Base-by-base conservation (phyloP, 768 basidiomycete species). In the Termitomyces sp. region DNA sequence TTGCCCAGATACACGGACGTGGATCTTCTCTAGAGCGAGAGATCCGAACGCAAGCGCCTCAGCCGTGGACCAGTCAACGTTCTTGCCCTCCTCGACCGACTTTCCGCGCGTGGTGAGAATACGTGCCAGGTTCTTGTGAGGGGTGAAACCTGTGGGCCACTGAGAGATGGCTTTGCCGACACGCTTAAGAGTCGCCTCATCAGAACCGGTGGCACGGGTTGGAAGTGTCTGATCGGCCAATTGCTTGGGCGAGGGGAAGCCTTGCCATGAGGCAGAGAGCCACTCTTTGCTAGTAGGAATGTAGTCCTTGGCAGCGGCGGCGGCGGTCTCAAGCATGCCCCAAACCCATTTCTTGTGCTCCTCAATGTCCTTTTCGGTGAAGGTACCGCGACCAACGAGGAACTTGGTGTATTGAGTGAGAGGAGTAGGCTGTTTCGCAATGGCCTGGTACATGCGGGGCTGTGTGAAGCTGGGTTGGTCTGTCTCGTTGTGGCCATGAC, bases 321-420 rank as follows among this genome's bases (percentile, higher is more conserved):
- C 85, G 8, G 97, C 94, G 72, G 88, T 95, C 74, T 99, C 97
- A 56, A 99, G 79, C 91, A 95, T 96, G 35, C 94, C 93, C 94
- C 94, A 97, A 3, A 99, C 97, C 97, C 97, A 99, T 65, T 89
- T 91, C 80, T 93, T 94, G 79, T 98, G 97, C 68, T 98, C 95
- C 68, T 96, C 94, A 52, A 98, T 92, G 66, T 98, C 95, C 73
- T 89, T 86, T 71, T 93, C 89, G 33, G 94, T 95, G 71, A 99
- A 99, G 1, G 95, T 94, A 28, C 89, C 88, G 55, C 97, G 91
- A 52, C 86, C 86, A 64, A 91, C 82, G 50, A 99, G 78, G 76
- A 90, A 89, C 68, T 95, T 91, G 60, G 91, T 84, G 76, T 99
- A 99, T 69, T 93, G 83, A 7, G 91, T 89, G 53, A 98, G 80